A percentile compares a stretch with the other conserved stretches of the same genome.
phyloP scores from a whole-genome alignment of 148 eudicot genomes.

The Rhododendron henanense region DNA sequence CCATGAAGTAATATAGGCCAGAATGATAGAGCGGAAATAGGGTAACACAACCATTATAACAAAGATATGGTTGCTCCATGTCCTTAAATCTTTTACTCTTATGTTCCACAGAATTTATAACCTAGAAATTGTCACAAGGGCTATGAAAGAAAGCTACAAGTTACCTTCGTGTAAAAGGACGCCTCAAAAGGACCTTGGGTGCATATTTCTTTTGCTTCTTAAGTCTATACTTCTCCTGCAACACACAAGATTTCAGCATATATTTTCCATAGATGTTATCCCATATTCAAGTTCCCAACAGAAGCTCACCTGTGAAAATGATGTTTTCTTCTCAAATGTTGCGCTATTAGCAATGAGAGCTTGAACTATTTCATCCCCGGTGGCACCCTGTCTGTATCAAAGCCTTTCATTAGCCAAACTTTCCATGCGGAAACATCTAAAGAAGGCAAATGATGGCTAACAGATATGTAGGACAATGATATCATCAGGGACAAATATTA shows the following conservation, averaged over 20 bases:
- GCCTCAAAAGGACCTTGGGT: conserved; percentile 80
- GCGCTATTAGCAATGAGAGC: conserved; percentile 94
- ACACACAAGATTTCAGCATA: conserved; percentile 17
- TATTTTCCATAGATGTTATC: background rate
- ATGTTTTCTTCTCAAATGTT: conserved; percentile 89
- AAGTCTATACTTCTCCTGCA: conserved; percentile 85
- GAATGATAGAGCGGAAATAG: background rate
- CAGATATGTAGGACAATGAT: background rate
- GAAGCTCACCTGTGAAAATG: conserved; percentile 81
- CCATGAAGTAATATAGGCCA: background rate
- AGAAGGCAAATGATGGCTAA: background rate
- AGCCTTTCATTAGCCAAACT: conserved; percentile 14
- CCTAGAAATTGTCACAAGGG: background rate
- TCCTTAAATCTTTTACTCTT: background rate
- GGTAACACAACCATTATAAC: background rate
- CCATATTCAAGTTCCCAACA: background rate
- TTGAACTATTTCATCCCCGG: conserved; percentile 81
- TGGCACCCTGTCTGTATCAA: conserved; percentile 69
- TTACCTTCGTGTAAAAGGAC: conserved; percentile 90
- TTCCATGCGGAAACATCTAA: background rate
- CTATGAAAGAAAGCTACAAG: background rate
- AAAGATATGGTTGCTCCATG: background rate
- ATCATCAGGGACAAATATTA: background rate
- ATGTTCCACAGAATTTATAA: background rate
- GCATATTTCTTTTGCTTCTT: conserved; percentile 98